Conservation (phyloP, 768 basidiomycete species). For the Leccinum boreale region DNA sequence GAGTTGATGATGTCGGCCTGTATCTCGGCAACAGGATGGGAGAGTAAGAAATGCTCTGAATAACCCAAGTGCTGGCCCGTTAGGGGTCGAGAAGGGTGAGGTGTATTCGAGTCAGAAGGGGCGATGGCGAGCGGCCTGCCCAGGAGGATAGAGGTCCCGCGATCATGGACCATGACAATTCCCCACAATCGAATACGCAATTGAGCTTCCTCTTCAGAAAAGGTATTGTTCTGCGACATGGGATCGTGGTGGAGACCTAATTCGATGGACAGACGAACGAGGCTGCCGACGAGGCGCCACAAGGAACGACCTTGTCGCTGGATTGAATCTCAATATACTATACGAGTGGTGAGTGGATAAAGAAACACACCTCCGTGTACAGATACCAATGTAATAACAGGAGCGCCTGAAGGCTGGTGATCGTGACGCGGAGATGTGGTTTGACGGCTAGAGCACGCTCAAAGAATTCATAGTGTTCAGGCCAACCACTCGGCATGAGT, state of each 20-base stretch:
- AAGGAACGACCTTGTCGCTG: conserved; percentile 87
- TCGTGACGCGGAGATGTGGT: conserved; percentile 78
- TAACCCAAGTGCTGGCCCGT: conserved; percentile 42
- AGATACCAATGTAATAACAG: conserved; percentile 87
- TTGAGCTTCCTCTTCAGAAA: conserved; percentile 74
- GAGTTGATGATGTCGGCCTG: conserved; percentile 90
- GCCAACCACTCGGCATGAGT: conserved; percentile 63
- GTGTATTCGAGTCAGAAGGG: conserved; percentile 81
- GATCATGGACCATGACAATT: conserved; percentile 82
- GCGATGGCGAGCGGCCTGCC: conserved; percentile 82
- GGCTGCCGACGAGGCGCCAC: conserved; percentile 84
- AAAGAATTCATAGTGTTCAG: conserved; percentile 82
- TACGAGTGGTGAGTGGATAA: neutral
- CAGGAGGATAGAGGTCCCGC: conserved; percentile 83
- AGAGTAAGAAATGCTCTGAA: conserved; percentile 78
- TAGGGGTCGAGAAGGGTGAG: conserved; percentile 53
- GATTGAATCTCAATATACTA: neutral
- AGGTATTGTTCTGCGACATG: conserved; percentile 53
- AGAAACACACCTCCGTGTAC: conserved; percentile 69
- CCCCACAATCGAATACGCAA: conserved; percentile 82
- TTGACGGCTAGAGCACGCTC: conserved; percentile 74
- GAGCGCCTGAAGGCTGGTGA: conserved; percentile 78
- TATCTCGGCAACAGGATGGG: conserved; percentile 74
- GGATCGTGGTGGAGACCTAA: conserved; percentile 87
- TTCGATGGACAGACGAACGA: conserved; percentile 80